Evolutionary conservation across 2,329 filamentous ascomycete genomes (phyloP).

Genomic region (Nannizzia gypsea): DNA sequence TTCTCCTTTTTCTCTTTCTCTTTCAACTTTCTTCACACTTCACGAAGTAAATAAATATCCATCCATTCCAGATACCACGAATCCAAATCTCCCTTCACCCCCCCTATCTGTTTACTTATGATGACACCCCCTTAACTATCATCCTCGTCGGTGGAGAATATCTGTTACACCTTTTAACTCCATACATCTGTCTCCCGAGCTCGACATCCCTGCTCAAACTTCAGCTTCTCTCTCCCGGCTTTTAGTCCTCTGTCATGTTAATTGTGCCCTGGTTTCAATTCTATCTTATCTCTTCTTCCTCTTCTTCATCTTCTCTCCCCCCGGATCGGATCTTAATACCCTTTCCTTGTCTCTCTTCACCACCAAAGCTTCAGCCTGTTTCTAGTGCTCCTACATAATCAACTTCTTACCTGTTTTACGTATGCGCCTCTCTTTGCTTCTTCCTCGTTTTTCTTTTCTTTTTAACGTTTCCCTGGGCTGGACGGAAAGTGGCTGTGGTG

Average conservation of each 20-base stretch:
- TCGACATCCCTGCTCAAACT: background rate
- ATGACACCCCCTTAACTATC: background rate
- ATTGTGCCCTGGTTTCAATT: background rate
- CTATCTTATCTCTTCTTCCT: background rate
- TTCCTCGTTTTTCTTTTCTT: background rate
- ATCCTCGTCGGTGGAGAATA: background rate
- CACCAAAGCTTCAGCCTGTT: background rate
- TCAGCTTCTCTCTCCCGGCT: background rate
- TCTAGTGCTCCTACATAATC: slow-evolving; percentile 1
- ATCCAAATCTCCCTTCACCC: background rate
- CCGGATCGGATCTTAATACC: background rate
- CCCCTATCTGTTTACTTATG: background rate
- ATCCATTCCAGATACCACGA: background rate
- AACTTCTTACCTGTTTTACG: background rate
- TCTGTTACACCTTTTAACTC: background rate
- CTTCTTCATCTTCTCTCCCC: background rate
- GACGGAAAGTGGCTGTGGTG: background rate
- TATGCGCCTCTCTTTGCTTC: no score
- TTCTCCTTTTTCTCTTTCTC: no score
- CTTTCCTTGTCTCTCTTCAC: background rate
- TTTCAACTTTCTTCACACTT: background rate
- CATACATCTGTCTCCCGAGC: background rate
- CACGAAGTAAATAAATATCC: background rate
- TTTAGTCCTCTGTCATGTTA: background rate
- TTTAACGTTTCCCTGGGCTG: background rate